phyloP scores from a whole-genome alignment of 768 basidiomycete species.

The Rhizopogon roseolus region DNA sequence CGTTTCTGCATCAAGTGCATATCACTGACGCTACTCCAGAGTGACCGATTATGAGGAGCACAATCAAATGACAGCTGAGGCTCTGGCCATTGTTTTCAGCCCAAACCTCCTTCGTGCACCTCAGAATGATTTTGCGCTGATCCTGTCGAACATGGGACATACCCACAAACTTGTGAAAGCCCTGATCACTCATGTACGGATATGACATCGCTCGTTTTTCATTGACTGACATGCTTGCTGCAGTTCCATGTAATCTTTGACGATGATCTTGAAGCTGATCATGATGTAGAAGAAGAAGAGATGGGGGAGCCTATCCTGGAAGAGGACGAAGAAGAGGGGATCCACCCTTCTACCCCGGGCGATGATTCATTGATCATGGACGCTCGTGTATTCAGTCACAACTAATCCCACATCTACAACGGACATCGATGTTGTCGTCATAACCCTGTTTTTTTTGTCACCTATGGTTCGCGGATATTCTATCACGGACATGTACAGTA shows the following conservation, averaged over 20 bases:
- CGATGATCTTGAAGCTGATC: conserved; percentile 52
- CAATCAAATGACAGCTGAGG: conserved; percentile 87
- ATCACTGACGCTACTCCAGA: conserved; percentile 29
- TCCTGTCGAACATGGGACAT: conserved; percentile 76
- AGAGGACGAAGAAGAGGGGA: conserved; percentile 56
- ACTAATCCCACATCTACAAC: conserved; percentile 5
- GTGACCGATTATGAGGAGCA: conserved; percentile 87
- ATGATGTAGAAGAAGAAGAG: conserved; percentile 60
- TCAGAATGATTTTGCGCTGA: conserved; percentile 72
- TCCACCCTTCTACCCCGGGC: conserved; percentile 17
- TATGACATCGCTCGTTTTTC: neutral
- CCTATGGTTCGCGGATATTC: conserved; percentile 14
- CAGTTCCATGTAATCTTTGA: conserved; percentile 73
- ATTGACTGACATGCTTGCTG: neutral
- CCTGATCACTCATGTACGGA: conserved; percentile 68
- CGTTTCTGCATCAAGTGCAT: neutral
- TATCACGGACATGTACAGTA: conserved; percentile 30
- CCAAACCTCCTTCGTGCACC: conserved; percentile 76
- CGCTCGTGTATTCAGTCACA: conserved; percentile 7
- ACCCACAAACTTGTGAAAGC: conserved; percentile 73
- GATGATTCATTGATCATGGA: conserved; percentile 13
- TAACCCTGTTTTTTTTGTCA: conserved; percentile 8
- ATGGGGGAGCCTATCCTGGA: conserved; percentile 63
- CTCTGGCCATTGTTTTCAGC: conserved; percentile 82
- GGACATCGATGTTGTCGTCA: conserved; percentile 20